A percentile compares a stretch with the other conserved stretches of the same genome.
Conservation (phyloP, 495 filamentous ascomycete genomes). For the Alectoria sarmentosa region DNA sequence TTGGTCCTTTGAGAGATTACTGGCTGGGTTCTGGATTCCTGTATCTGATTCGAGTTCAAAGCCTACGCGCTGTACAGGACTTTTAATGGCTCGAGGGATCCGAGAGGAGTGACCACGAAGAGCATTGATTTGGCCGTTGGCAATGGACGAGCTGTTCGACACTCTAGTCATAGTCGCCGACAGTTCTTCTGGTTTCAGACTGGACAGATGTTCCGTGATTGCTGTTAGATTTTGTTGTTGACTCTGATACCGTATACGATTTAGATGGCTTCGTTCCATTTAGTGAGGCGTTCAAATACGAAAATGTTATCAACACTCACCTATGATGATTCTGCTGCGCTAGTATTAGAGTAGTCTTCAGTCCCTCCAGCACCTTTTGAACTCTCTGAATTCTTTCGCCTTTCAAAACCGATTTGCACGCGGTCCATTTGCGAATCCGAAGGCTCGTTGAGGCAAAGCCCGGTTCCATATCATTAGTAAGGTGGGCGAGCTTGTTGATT, state of each 20-base stretch:
- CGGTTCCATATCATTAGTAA: no score
- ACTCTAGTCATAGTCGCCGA: not conserved
- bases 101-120: not conserved
- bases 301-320: not conserved
- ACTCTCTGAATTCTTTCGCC: conserved; percentile 25
- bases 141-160: not conserved
- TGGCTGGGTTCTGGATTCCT: not conserved
- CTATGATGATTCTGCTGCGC: conserved; percentile 10
- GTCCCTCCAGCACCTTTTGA: conserved; percentile 14
- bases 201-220: not conserved
- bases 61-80: not conserved
- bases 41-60: not conserved
- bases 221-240: not conserved
- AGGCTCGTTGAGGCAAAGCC: not conserved
- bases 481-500: no score
- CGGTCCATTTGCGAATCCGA: conserved; percentile 22
- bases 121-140: not conserved
- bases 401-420: conserved; percentile 28
- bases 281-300: not conserved
- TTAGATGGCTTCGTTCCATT: not conserved
- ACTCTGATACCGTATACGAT: not conserved
- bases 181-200: not conserved
- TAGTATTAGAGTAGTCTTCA: conserved; percentile 16
- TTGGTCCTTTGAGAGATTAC: not conserved
- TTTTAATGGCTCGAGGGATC: not conserved